Percentiles rank a stretch among this genome's conserved stretches.
phyloP scores from a whole-genome alignment of 1,139 yeast species.

The Geotrichum fermentans region DNA sequence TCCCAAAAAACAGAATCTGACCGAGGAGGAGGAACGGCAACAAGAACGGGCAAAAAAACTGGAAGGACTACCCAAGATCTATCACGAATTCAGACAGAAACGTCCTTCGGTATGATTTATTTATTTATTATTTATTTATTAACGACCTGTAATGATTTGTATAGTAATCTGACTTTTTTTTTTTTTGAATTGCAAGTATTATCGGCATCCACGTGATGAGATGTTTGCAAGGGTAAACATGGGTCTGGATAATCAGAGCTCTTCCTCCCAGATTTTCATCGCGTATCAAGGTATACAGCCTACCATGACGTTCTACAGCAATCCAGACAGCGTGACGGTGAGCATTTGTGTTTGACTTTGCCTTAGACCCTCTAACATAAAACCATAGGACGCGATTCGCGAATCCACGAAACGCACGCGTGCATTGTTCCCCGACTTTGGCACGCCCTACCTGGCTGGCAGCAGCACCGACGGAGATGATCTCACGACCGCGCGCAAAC shows the following conservation, averaged over 20 bases:
- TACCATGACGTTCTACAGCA: constrained; percentile 14
- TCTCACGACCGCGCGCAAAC: constrained; percentile 9
- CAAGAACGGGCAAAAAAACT: not conserved
- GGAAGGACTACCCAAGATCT: not conserved
- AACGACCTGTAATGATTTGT: not conserved
- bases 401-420: constrained; percentile 15
- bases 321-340: constrained; percentile 9
- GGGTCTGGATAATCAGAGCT: too few species aligned
- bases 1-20: not conserved
- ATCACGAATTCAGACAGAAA: not conserved
- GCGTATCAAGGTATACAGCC: too few species aligned
- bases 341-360: not conserved
- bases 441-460: not conserved
- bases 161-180: too few species aligned
- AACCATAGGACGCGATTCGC: constrained; percentile 10
- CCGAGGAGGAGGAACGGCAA: not conserved
- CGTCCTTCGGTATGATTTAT: not conserved
- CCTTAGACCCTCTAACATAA: not conserved
- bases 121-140: not conserved
- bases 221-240: too few species aligned
- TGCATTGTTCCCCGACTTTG: constrained; percentile 8
- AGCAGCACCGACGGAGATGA: not conserved
- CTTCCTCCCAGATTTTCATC: too few species aligned
- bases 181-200: too few species aligned
- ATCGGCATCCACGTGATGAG: too few species aligned